These are phyloP conservation scores for Prillingera fragicola DNA, from an alignment of 1,284 basidiomycete species.

Conservation along the genomic window DNA sequence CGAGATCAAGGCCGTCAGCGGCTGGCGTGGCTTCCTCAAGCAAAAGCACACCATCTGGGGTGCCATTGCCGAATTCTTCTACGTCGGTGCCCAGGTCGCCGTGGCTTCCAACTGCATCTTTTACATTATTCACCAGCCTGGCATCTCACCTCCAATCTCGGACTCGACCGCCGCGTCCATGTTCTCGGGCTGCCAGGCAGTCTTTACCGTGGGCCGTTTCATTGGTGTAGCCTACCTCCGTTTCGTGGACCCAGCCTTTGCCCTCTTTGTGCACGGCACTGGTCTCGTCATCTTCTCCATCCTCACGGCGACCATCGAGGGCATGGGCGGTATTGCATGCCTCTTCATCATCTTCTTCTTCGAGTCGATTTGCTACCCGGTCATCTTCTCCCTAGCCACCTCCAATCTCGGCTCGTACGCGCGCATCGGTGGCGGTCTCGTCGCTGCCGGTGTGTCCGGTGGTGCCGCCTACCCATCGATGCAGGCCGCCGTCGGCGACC, in stretches of 20 bases:
- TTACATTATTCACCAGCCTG: constrained; percentile 26
- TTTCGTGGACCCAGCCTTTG: constrained; percentile 32
- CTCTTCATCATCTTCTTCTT: constrained; percentile 36
- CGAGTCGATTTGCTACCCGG: constrained; percentile 33
- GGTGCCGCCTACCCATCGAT: constrained; percentile 28
- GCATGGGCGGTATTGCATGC: constrained; percentile 31
- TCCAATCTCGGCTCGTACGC: constrained; percentile 29
- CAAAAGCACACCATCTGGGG: constrained; percentile 29
- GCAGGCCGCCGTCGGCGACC: constrained; percentile 25
- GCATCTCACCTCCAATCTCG: constrained; percentile 17
- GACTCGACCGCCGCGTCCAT: constrained; percentile 27
- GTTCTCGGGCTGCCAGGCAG: constrained; percentile 33
- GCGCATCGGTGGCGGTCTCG: constrained; percentile 29
- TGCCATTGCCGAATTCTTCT: constrained; percentile 34
- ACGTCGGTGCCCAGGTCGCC: constrained; percentile 60
- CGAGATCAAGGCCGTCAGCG: constrained; percentile 14
- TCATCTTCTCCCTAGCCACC: constrained; percentile 35
- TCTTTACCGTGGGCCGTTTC: constrained; percentile 39
- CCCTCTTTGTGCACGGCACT: constrained; percentile 27
- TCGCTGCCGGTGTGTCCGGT: constrained; percentile 30
- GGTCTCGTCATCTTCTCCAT: constrained; percentile 30
- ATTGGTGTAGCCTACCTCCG: constrained; percentile 30
- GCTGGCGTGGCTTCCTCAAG: constrained; percentile 29
- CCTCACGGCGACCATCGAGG: constrained; percentile 22
- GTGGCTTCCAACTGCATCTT: constrained; percentile 34